Evolutionary conservation across 2,329 filamentous ascomycete genomes (phyloP).

Genomic region (Aspergillus piperis): DNA sequence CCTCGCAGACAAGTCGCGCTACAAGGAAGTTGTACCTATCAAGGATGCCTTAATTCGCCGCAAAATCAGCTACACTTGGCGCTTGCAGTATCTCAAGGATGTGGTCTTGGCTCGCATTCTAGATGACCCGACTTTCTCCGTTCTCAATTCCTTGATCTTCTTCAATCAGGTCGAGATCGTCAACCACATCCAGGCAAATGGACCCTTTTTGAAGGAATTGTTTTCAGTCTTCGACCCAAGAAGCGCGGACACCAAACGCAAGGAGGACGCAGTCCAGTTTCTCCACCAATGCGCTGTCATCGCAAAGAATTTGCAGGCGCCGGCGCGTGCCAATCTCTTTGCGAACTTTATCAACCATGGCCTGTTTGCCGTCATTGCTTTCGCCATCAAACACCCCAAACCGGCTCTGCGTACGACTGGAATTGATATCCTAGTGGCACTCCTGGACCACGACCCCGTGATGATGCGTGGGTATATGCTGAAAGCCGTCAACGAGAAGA

Average conservation of each 20-base stretch:
- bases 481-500: slow-evolving; percentile 84
- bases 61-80: slow-evolving; percentile 96
- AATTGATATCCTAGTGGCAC: slow-evolving; percentile 87
- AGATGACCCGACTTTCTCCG: slow-evolving; percentile 95
- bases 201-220: slow-evolving; percentile 75
- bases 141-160: slow-evolving; percentile 96
- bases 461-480: slow-evolving; percentile 95
- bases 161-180: slow-evolving; percentile 99
- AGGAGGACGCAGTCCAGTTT: slow-evolving; percentile 93
- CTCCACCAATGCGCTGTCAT: slow-evolving; percentile 95
- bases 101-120: slow-evolving; percentile 96
- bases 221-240: slow-evolving; percentile 79
- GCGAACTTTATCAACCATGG: slow-evolving; percentile 87
- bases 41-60: slow-evolving; percentile 76
- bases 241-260: slow-evolving; percentile 66
- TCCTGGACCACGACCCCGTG: slow-evolving; percentile 93
- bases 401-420: slow-evolving; percentile 85
- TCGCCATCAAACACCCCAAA: slow-evolving; percentile 81
- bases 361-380: slow-evolving; percentile 85
- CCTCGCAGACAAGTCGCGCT: slow-evolving; percentile 82
- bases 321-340: slow-evolving; percentile 77
- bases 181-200: slow-evolving; percentile 85
- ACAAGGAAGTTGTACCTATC: slow-evolving; percentile 94
- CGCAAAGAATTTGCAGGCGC: slow-evolving; percentile 89
- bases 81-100: slow-evolving; percentile 94